Conservation (phyloP, 179 eudicot genomes). For the Sideroxylon spinosum region DNA sequence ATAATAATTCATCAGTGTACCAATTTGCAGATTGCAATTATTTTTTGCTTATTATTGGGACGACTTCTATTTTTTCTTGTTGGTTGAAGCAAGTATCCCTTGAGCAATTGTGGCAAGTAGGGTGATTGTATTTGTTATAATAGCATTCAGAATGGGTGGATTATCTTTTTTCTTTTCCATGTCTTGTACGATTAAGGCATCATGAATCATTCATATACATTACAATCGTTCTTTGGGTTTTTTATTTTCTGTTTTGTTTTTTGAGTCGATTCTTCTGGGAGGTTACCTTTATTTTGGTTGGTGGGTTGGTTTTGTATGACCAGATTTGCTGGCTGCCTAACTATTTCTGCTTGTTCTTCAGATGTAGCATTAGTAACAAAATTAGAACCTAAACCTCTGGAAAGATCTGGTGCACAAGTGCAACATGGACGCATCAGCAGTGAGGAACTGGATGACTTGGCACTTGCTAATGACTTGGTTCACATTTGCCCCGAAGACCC, state of each 20-base stretch:
- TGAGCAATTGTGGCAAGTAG: no score
- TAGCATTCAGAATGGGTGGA: conserved; percentile 6
- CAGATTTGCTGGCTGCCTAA: neutral
- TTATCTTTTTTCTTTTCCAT: neutral
- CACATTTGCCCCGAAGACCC: conserved; percentile 36
- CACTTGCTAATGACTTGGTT: conserved; percentile 33
- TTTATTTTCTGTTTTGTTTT: neutral
- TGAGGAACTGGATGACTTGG: conserved; percentile 44
- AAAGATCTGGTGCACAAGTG: conserved; percentile 37
- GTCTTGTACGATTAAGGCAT: neutral
- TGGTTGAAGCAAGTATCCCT: neutral
- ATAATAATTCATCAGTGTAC: no score
- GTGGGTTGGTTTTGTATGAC: neutral
- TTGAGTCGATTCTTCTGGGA: neutral
- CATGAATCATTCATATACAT: neutral
- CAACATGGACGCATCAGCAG: conserved; percentile 57
- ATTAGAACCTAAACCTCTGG: conserved; percentile 43
- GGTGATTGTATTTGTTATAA: neutral
- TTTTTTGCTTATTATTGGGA: neutral
- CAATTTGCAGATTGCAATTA: no score
- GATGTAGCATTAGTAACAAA: conserved; percentile 51
- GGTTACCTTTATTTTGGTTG: neutral
- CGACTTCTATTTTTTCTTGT: neutral
- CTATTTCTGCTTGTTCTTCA: conserved; percentile 27
- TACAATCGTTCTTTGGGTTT: neutral